Base-by-base conservation (phyloP, 345 rosid genomes). In the Garcia nutans region DNA sequence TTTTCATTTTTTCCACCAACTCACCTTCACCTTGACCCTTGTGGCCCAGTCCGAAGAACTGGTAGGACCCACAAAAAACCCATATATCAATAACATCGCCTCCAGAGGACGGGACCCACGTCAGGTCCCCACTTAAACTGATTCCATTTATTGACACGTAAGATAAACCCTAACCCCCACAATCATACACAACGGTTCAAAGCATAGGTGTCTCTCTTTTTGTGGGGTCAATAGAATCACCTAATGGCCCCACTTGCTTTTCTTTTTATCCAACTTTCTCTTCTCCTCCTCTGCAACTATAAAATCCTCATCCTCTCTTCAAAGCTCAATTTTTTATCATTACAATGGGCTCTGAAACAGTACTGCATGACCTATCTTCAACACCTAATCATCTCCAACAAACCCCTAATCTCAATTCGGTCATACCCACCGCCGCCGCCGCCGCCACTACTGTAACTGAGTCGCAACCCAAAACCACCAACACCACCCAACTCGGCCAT, bases 151-250 rank as follows among this genome's bases (percentile, higher is more conserved):
- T 5, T 37, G 41, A 37, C 41, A 37, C 41, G 41, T 37, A 37
- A 37, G 41, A 37, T 37, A 12, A 44, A 5, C 0, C 20, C 8
- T 8, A 59, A 20, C 74, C 26, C 55, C 68, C 47, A 33, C n/a
- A 58, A 13, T 2, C 33, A 26, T 8, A 49, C 12, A 68, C 59
- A 23, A 68, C 58, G 59, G 72, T 16, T 49, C 7, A 47, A 50
- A 47, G 23, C 22, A 37, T 1, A 28, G 31, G 2, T 3, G 55
- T 12, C 33, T 41, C 41, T 45, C 65, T 49, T 1, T 33, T 26
- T 26, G 78, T 65, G 69, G 81, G 84, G 78, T 68, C 78, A 58
- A 56, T 23, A 64, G 78, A 74, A 70, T 74, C 50, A 16, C 45
- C 10, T 37, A 28, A 41, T 28, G 65, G 64, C n/a, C 71, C 59